phyloP scores from a whole-genome alignment of 345 rosid species.

The Rhizophora apiculata region DNA sequence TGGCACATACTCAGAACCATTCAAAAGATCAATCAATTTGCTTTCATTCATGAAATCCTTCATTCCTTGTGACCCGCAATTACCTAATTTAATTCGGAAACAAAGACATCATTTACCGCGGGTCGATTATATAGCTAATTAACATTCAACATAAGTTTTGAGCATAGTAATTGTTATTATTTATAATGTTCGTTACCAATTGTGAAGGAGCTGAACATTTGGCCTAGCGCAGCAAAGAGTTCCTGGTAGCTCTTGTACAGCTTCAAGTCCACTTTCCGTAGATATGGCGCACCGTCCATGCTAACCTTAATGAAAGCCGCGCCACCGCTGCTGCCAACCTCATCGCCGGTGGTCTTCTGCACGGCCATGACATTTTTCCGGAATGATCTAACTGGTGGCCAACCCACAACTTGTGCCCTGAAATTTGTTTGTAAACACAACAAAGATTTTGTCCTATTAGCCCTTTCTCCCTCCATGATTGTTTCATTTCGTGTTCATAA shows the following conservation, averaged over 20 bases:
- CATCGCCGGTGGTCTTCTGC: conserved; percentile 36
- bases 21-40: conserved; percentile 68
- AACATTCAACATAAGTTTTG: no score
- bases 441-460: background rate
- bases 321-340: conserved; percentile 26
- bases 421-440: conserved; percentile 3
- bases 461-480: background rate
- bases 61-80: conserved; percentile 69
- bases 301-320: conserved; percentile 72
- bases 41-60: conserved; percentile 82
- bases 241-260: conserved; percentile 65
- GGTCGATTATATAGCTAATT: background rate
- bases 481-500: background rate
- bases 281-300: conserved; percentile 91
- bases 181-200: conserved; percentile 36
- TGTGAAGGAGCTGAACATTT: conserved; percentile 86
- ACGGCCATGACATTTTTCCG: conserved; percentile 70
- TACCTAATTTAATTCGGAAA: conserved; percentile 33
- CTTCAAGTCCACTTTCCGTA: conserved; percentile 76
- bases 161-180: no score
- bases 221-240: conserved; percentile 66
- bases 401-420: conserved; percentile 86
- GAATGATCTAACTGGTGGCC: conserved; percentile 83
- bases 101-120: background rate
- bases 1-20: conserved; percentile 78